Evolutionary conservation across 2,329 filamentous ascomycete genomes (phyloP), one percentile per base, ranked within the genome.

Genomic region (Beauveria rudraprayagi): DNA sequence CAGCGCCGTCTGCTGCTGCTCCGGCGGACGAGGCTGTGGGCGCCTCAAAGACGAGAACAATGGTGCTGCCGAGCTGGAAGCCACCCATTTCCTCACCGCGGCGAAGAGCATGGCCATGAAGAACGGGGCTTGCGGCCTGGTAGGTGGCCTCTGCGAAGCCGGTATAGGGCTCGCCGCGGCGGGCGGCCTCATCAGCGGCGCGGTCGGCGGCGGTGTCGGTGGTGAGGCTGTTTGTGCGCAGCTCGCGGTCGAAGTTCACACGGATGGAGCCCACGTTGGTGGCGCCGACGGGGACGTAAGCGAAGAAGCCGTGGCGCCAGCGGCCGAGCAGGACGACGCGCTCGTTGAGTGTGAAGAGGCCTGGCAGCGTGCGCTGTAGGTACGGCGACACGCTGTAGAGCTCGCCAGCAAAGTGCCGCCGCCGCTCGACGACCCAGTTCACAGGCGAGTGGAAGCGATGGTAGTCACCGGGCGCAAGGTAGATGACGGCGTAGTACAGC

Each of bases 241-340:
- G 80, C 75, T 99, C 94, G 63, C 87, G 82, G 76, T 99, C 95
- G 73, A 99, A 99, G 77, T 99, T 97, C 78, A 99, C 85, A 71
- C 91, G 90, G 76, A 99, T 97, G 63, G 90, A 95, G 61, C 94
- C 94, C 50, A 99, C 94, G 69, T 99, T 99, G 24, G 94, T 99
- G 8, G 94, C 94, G 64, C 94, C 94, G 40, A 99, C 94, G 16
- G 95, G 92, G 0, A 91, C 93, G 76, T 92, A 97, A 66, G 88
- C 90, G 80, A 99, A 99, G 83, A 99, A 97, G 19, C 94, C 94
- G 84, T 91, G 95, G 61, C 92, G 89, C 94, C 94, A 99, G 62
- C 92, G 84, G 19, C 94, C 94, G 1, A 99, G 82, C 0, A 99
- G 84, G 1, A 96, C 94, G 26, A 99, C 91, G 60, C 94, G 87